Evolutionary conservation across 768 basidiomycete genomes (phyloP).

Genomic region (Pisolithus orientalis): DNA sequence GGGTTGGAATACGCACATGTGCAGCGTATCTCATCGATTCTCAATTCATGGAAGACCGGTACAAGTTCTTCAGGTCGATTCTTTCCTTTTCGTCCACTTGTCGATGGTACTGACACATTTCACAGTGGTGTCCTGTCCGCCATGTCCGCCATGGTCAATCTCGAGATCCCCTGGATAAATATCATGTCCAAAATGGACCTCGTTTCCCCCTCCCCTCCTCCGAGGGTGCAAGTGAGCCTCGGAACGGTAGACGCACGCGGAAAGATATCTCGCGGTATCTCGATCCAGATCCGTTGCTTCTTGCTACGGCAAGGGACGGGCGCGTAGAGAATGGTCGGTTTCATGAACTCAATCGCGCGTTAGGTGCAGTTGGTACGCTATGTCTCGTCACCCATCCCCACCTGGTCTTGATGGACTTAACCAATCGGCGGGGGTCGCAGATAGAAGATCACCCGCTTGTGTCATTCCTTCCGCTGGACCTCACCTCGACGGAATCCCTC

Average conservation of each 20-base stretch:
- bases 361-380: slow-evolving; percentile 82
- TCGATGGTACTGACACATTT: slow-evolving; percentile 4
- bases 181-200: slow-evolving; percentile 99
- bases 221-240: slow-evolving; percentile 36
- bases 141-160: slow-evolving; percentile 98
- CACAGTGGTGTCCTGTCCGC: slow-evolving; percentile 88
- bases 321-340: slow-evolving; percentile 78
- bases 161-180: slow-evolving; percentile 96
- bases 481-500: slow-evolving; percentile 83
- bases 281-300: slow-evolving; percentile 89
- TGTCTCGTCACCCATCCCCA: not conserved
- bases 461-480: slow-evolving; percentile 91
- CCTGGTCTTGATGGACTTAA: not conserved
- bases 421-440: slow-evolving; percentile 32
- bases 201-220: slow-evolving; percentile 44
- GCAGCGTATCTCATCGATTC: slow-evolving; percentile 93
- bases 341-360: slow-evolving; percentile 89
- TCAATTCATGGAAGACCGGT: slow-evolving; percentile 99
- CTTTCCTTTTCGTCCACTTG: not conserved
- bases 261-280: slow-evolving; percentile 92
- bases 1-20: slow-evolving; percentile 80
- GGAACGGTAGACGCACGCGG: slow-evolving; percentile 67
- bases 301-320: slow-evolving; percentile 46
- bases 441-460: slow-evolving; percentile 99
- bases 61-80: slow-evolving; percentile 88